Evolutionary conservation across 352 stramenopile species (phyloP).

Genomic region (Saprolegnia diclina): DNA sequence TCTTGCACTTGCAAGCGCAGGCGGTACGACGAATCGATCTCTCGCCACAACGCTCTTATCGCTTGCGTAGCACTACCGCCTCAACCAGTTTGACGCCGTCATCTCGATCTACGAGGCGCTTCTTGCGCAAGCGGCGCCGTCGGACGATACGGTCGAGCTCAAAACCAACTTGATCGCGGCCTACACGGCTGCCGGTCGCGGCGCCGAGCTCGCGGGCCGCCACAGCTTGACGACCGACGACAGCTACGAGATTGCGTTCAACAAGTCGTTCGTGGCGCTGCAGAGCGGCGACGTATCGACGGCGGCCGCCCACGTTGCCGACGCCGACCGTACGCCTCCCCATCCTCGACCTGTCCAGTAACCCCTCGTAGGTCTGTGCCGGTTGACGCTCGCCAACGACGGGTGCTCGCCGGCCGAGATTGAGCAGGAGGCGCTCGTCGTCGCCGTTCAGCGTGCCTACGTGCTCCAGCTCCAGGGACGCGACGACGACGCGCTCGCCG

Average conservation of each 20-base stretch:
- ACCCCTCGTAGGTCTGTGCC: conserved; percentile 48
- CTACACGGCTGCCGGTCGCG: conserved; percentile 57
- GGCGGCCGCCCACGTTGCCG: conserved; percentile 42
- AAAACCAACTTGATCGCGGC: conserved; percentile 71
- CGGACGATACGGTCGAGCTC: conserved; percentile 66
- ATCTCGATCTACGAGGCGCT: conserved; percentile 77
- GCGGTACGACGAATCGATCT: conserved; percentile 33
- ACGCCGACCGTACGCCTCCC: conserved; percentile 51
- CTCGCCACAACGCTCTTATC: background rate
- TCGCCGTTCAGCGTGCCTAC: conserved; percentile 67
- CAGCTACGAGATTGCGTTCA: conserved; percentile 76
- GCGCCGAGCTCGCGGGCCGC: conserved; percentile 44
- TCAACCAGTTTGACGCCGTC: conserved; percentile 50
- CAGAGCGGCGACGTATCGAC: conserved; percentile 48
- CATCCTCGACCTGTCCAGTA: background rate
- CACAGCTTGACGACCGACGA: conserved; percentile 51
- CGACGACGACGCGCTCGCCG: conserved; percentile 54
- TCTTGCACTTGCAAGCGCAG: conserved; percentile 67
- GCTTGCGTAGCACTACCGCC: conserved; percentile 50
- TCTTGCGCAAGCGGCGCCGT: conserved; percentile 37
- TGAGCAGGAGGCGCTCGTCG: conserved; percentile 63
- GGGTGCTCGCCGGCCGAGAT: conserved; percentile 49
- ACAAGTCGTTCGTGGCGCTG: conserved; percentile 79
- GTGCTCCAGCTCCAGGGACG: conserved; percentile 75
- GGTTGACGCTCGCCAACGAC: conserved; percentile 51